phyloP scores from a whole-genome alignment of 805 yeast genomes.

The Diddensiella santjacobensis region DNA sequence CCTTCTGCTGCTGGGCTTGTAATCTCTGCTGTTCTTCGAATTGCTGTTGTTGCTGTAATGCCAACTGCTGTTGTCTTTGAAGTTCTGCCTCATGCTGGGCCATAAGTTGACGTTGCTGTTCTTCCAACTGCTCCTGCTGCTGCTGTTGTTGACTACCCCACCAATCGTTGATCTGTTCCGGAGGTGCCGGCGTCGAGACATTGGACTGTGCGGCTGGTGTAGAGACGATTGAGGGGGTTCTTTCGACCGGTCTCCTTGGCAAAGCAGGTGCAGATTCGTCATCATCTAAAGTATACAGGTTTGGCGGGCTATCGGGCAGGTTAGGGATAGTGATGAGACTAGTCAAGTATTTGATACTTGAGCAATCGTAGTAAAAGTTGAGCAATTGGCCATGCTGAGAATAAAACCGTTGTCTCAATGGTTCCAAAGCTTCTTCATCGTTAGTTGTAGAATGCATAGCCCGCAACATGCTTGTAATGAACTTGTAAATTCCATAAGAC shows the following conservation, averaged over 20 bases:
- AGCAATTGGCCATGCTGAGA: constrained; percentile 66
- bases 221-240: constrained; percentile 23
- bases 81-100: constrained; percentile 63
- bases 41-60: constrained; percentile 62
- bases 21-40: constrained; percentile 72
- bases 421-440: constrained; percentile 70
- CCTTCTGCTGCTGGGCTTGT: constrained; percentile 63
- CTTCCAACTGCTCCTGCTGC: constrained; percentile 50
- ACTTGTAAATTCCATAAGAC: constrained; percentile 88
- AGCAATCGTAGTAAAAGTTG: constrained; percentile 87
- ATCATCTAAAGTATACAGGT: constrained; percentile 47
- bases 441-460: constrained; percentile 75
- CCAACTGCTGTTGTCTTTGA: constrained; percentile 62
- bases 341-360: constrained; percentile 74
- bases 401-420: constrained; percentile 65
- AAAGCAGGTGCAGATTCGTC: constrained; percentile 36
- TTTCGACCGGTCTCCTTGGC: constrained; percentile 38
- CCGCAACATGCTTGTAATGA: constrained; percentile 82
- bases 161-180: constrained; percentile 39
- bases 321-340: constrained; percentile 78
- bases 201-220: constrained; percentile 27
- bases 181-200: constrained; percentile 32
- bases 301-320: constrained; percentile 57
- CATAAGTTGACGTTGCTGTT: constrained; percentile 57
- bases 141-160: constrained; percentile 32